A percentile compares a stretch with the other conserved stretches of the same genome.
phyloP scores from a whole-genome alignment of 306 rosid genomes.

The Cucumis hystrix region DNA sequence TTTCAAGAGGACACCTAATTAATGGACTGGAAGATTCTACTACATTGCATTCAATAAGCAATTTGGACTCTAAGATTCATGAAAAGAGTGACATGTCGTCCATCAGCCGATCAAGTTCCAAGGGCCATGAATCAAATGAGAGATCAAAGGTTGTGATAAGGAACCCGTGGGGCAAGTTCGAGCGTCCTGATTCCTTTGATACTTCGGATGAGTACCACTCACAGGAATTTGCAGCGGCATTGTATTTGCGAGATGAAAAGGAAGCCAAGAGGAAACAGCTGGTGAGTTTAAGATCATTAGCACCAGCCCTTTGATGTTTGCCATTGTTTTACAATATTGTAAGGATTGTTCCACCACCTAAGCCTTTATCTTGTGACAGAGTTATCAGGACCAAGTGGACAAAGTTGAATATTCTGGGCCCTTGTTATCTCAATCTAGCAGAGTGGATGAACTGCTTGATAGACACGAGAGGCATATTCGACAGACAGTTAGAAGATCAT shows the following conservation, averaged over 20 bases:
- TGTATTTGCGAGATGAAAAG: conserved; percentile 58
- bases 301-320: conserved; percentile 4
- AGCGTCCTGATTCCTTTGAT: conserved; percentile 82
- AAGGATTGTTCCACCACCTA: neutral
- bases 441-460: conserved; percentile 84
- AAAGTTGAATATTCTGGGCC: conserved; percentile 96
- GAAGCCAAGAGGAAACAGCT: conserved; percentile 53
- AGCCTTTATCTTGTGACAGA: conserved; percentile 29
- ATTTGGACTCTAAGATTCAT: conserved; percentile 22
- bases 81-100: conserved; percentile 39
- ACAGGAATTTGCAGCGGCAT: conserved; percentile 60
- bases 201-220: conserved; percentile 89
- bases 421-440: conserved; percentile 63
- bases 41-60: conserved; percentile 31
- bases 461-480: conserved; percentile 87
- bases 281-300: conserved; percentile 38
- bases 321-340: neutral
- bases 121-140: conserved; percentile 47
- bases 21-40: conserved; percentile 40
- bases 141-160: conserved; percentile 53
- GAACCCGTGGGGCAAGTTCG: conserved; percentile 88
- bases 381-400: conserved; percentile 63
- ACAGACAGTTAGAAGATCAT: conserved; percentile 52
- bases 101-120: conserved; percentile 31
- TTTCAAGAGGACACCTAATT: conserved; percentile 63